A percentile compares a stretch with the other conserved stretches of the same genome.
phyloP scores from a whole-genome alignment of 192 early-diverging fungal species.

The Rhizoclosmatium sp. region DNA sequence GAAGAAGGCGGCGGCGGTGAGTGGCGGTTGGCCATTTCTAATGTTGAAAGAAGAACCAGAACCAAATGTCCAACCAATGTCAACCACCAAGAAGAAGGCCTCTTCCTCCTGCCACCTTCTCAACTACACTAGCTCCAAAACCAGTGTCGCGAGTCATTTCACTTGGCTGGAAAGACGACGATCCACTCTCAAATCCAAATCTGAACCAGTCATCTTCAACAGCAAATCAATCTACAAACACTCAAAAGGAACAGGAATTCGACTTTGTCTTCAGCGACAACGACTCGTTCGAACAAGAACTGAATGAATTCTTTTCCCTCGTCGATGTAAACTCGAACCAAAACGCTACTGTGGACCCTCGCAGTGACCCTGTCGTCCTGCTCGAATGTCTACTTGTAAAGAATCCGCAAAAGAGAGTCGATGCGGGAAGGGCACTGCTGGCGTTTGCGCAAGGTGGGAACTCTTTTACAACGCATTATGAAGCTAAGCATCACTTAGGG shows the following conservation, averaged over 20 bases:
- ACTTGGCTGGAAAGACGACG: slow-evolving; percentile 6
- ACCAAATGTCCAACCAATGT: no score
- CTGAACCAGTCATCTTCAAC: not conserved
- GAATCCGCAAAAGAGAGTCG: slow-evolving; percentile 54
- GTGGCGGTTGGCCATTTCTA: no score
- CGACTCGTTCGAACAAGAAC: slow-evolving; percentile 54
- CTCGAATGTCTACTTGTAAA: slow-evolving; percentile 67
- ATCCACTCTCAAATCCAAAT: not conserved
- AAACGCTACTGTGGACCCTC: slow-evolving; percentile 22
- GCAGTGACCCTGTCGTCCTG: slow-evolving; percentile 44
- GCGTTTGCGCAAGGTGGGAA: slow-evolving; percentile 73
- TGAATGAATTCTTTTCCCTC: slow-evolving; percentile 62
- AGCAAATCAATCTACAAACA: not conserved
- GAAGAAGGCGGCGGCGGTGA: no score
- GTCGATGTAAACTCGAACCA: slow-evolving; percentile 43
- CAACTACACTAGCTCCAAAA: not conserved
- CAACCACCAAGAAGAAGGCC: not conserved
- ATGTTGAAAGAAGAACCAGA: no score
- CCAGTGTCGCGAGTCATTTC: not conserved
- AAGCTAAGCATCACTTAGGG: not conserved
- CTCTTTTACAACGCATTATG: not conserved
- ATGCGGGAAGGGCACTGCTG: slow-evolving; percentile 62
- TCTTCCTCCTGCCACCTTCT: not conserved
- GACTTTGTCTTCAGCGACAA: slow-evolving; percentile 58
- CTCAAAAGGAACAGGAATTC: not conserved